Base-by-base conservation (phyloP, 2,329 filamentous ascomycete genomes). In the Aspergillus amoenus region DNA sequence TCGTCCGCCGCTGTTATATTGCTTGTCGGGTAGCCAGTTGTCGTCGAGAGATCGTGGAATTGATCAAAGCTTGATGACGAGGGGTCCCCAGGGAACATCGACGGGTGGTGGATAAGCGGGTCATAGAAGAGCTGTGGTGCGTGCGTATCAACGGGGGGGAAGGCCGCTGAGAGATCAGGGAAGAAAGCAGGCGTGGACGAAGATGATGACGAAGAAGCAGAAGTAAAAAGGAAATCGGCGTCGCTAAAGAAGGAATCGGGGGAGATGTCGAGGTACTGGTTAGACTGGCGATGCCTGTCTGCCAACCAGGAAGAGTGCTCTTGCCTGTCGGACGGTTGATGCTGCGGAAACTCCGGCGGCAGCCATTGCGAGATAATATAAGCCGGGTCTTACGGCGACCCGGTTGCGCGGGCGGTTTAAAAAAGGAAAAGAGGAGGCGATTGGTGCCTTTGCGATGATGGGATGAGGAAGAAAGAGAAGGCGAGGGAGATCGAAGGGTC, bases 311-410 rank as follows among this genome's bases (percentile, higher is more conserved):
- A 43, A 58, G 48, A 56, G 39, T 56, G 44, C 6, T 53, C 9
- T 4, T 45, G 45, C 51, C 52, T 60, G 55, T 45, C 58, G 49
- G 47, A 46, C 24, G 40, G 32, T 53, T 42, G 47, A 41, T 46
- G 56, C 55, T 53, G 21, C 53, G 32, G 50, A 58, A 21, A 24
- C 18, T 45, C 48, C 50, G 32, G 60, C 45, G 58, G 50, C 52
- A 22, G 50, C 50, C 60, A 62, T 62, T 57, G 55, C 49, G 59
- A 52, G 53, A 62, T 62, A 47, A 30, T 62, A 55, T 45, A 55
- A 24, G 58, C 57, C 53, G 58, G 58, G 60, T 59, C 57, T 57
- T 52, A 30, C 42, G 43, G 32, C 52, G 58, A 60, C 60, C 60
- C 58, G 60, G 58, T 37, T 15, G 57, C 46, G 15, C 58, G 47